Evolutionary conservation across 495 filamentous ascomycete genomes (phyloP).

Genomic region (Apiosordaria backusii): DNA sequence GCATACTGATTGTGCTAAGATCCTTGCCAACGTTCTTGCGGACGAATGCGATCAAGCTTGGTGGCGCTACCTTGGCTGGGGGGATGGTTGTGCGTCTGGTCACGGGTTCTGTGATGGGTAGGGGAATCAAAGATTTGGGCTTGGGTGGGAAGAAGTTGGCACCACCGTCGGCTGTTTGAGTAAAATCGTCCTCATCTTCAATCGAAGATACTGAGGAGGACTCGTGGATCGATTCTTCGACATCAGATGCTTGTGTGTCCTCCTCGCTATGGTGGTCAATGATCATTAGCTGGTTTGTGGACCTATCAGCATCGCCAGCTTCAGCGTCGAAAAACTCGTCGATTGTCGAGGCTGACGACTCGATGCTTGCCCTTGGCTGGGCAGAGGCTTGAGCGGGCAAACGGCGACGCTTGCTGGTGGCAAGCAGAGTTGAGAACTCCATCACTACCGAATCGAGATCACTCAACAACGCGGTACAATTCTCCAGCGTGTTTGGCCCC

Average conservation of each 20-base stretch:
- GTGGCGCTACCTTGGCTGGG: conserved; percentile 69
- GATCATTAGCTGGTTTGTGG: conserved; percentile 60
- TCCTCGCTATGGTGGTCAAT: conserved; percentile 67
- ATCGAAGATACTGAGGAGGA: conserved; percentile 59
- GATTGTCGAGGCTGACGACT: conserved; percentile 60
- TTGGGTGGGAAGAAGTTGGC: conserved; percentile 63
- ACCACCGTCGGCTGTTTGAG: conserved; percentile 37
- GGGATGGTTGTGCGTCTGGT: conserved; percentile 67
- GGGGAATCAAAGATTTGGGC: conserved; percentile 70
- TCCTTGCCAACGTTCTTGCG: conserved; percentile 99
- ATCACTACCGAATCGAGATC: conserved; percentile 78
- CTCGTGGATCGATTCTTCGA: conserved; percentile 57
- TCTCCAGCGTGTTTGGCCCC: conserved; percentile 63
- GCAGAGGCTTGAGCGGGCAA: conserved; percentile 47
- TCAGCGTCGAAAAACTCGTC: conserved; percentile 95
- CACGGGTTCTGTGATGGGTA: conserved; percentile 64
- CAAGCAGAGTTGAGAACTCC: conserved; percentile 74
- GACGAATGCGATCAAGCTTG: conserved; percentile 87
- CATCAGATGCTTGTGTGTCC: conserved; percentile 47
- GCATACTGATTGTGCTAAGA: conserved; percentile 93
- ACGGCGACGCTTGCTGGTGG: conserved; percentile 75
- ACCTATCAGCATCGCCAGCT: conserved; percentile 58
- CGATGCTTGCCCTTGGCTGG: conserved; percentile 68
- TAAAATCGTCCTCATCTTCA: conserved; percentile 48
- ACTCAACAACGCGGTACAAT: conserved; percentile 72